Evolutionary conservation across 306 rosid species (phyloP).

Genomic region (Spatholobus suberectus): DNA sequence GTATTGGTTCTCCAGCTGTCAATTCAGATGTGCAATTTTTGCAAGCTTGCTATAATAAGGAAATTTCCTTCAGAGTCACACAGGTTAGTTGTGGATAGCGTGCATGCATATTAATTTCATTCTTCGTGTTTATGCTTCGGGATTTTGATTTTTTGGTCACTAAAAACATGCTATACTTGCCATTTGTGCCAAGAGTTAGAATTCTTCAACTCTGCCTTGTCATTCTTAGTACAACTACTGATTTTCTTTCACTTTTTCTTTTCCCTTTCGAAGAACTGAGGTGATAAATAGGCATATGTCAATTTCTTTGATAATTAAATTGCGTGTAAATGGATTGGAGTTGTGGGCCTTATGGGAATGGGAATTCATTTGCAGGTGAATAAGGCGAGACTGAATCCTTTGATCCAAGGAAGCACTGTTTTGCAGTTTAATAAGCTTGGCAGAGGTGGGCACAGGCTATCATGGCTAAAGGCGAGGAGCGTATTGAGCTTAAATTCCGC

Average conservation of each 20-base stretch:
- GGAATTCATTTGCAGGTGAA: slow-evolving; percentile 50
- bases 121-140: slow-evolving; percentile 26
- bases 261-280: neutral
- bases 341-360: slow-evolving; percentile 17
- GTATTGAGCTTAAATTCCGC: slow-evolving; percentile 68
- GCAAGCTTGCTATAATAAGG: slow-evolving; percentile 45
- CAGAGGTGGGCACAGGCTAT: slow-evolving; percentile 39
- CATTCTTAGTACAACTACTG: neutral
- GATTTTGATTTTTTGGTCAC: slow-evolving; percentile 15
- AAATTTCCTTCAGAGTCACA: slow-evolving; percentile 40
- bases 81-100: slow-evolving; percentile 48
- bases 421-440: slow-evolving; percentile 45
- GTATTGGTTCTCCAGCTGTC: slow-evolving; percentile 51
- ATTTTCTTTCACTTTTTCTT: neutral
- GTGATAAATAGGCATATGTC: neutral
- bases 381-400: slow-evolving; percentile 43
- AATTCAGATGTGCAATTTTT: slow-evolving; percentile 58
- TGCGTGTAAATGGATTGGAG: slow-evolving; percentile 26
- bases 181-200: neutral
- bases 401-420: slow-evolving; percentile 38
- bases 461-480: slow-evolving; percentile 66
- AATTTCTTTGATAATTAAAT: neutral
- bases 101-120: slow-evolving; percentile 12
- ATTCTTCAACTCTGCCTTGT: neutral
- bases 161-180: neutral